Evolutionary conservation across 2,329 filamentous ascomycete genomes (phyloP).

Genomic region (Sarocladium brachiariae): DNA sequence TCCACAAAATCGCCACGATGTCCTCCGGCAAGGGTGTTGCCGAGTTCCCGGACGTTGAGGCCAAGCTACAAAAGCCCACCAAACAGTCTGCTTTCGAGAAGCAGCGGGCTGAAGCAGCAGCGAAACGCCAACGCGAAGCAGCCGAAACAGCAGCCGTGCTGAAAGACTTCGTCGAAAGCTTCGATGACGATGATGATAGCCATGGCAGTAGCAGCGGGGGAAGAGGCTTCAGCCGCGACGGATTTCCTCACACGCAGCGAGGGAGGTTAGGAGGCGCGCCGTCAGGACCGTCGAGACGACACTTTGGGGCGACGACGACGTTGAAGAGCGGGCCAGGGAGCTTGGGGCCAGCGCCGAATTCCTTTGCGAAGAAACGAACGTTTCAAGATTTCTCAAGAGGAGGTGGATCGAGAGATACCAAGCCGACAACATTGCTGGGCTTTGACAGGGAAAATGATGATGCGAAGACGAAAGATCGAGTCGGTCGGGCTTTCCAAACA

Average conservation of each 20-base stretch:
- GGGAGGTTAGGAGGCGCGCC: slow-evolving; percentile 13
- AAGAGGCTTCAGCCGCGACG: slow-evolving; percentile 7
- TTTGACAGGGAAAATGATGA: neutral
- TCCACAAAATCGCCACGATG: slow-evolving; percentile 28
- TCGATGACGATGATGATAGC: slow-evolving; percentile 40
- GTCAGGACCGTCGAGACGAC: slow-evolving; percentile 41
- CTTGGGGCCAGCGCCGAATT: slow-evolving; percentile 44
- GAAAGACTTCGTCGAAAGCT: slow-evolving; percentile 79
- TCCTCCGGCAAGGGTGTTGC: slow-evolving; percentile 40
- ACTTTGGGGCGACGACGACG: slow-evolving; percentile 55
- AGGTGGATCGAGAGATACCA: slow-evolving; percentile 17
- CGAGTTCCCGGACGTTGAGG: slow-evolving; percentile 64
- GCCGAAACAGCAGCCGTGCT: slow-evolving; percentile 83
- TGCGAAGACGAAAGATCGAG: neutral
- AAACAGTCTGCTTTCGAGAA: slow-evolving; percentile 86
- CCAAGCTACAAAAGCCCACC: slow-evolving; percentile 70
- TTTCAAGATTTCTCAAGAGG: slow-evolving; percentile 36
- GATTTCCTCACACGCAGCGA: slow-evolving; percentile 19
- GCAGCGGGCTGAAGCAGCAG: slow-evolving; percentile 82
- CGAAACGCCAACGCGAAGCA: slow-evolving; percentile 75
- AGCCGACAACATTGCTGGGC: slow-evolving; percentile 9
- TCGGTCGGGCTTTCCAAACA: slow-evolving; percentile 59
- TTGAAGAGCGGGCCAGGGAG: slow-evolving; percentile 57
- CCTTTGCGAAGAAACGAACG: slow-evolving; percentile 48
- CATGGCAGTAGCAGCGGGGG: neutral